Evolutionary conservation across 768 basidiomycete species (phyloP), one percentile per base, ranked within the genome.

Genomic region (Flagelloscypha sp.): DNA sequence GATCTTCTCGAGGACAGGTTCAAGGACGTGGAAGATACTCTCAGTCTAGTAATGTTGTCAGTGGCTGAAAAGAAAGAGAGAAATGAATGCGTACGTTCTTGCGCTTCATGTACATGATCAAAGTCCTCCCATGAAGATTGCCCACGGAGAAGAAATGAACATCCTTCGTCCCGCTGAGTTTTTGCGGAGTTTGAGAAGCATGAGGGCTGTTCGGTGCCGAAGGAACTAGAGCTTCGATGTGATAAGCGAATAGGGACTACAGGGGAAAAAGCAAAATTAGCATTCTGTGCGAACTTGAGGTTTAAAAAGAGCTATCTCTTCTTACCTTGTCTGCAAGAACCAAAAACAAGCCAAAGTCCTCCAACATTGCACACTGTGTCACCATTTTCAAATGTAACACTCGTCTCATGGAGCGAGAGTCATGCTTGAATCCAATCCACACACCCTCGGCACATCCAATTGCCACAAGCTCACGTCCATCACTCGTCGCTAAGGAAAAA

Each of bases 61-160:
- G n/a, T n/a, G n/a, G n/a, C n/a, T n/a, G n/a, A n/a, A n/a, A n/a
- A n/a, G n/a, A n/a, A n/a, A n/a, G n/a, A 58, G 77, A 74, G 59
- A 79, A 74, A 46, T 76, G 67, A 19, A 70, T 73, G 46, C 77
- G 70, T 31, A 76, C 67, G 55, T 85, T 86, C 62, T 93, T 93
- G 58, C 85, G 86, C 70, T 92, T 92, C 84, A 95, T 93, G 54
- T 87, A 94, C 27, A 94, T 79, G 18, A 98, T 82, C 15, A 99
- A 64, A 0, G 93, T 95, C 5, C 94, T 76, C 9, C 83, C 84
- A 33, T 81, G 77, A 13, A 97, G 68, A 32, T 74, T 80, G 5
- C 94, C 94, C 17, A 94, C 88, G 47, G 84, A 85, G 65, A 99
- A 98, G 66, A 94, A 98, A 43, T 88, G 82, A 7, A 98, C 89